A percentile compares a stretch with the other conserved stretches of the same genome.
These are phyloP conservation scores for Aphanomyces euteiches DNA, from an alignment of 352 stramenopile genomes.

Conservation along the genomic window DNA sequence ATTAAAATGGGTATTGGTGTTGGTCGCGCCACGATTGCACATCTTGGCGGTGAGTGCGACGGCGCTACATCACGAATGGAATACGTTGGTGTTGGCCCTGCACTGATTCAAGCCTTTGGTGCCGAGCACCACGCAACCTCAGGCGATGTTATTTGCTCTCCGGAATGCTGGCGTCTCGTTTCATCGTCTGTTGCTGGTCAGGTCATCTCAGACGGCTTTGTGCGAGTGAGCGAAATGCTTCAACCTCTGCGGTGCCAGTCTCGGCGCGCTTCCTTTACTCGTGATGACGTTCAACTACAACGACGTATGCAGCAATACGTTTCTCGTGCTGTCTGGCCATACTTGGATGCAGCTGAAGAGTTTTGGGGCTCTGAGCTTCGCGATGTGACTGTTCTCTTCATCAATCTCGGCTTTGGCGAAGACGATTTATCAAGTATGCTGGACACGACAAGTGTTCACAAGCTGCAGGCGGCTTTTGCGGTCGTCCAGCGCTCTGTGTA, in stretches of 20 bases:
- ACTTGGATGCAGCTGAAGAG: conserved; percentile 88
- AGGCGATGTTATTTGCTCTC: conserved; percentile 88
- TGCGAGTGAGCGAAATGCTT: conserved; percentile 57
- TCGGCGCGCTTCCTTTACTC: conserved; percentile 62
- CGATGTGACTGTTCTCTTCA: conserved; percentile 90
- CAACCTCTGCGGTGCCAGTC: conserved; percentile 65
- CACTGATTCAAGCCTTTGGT: conserved; percentile 88
- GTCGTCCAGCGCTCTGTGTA: conserved; percentile 88
- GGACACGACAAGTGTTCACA: conserved; percentile 59
- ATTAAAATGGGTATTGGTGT: conserved; percentile 94
- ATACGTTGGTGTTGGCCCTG: conserved; percentile 87
- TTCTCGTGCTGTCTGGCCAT: conserved; percentile 88
- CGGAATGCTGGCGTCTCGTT: conserved; percentile 73
- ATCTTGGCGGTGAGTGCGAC: conserved; percentile 87
- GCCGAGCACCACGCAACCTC: conserved; percentile 83
- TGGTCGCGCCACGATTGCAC: conserved; percentile 78
- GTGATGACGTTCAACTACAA: conserved; percentile 79
- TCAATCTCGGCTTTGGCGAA: conserved; percentile 90
- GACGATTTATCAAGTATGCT: conserved; percentile 75
- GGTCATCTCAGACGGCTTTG: conserved; percentile 34
- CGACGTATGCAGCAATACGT: conserved; percentile 88
- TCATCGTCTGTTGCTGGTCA: conserved; percentile 58
- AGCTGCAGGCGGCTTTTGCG: conserved; percentile 73
- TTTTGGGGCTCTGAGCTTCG: conserved; percentile 91
- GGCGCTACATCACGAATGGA: conserved; percentile 79